Percentiles rank a stretch among this genome's conserved stretches.
Conservation (phyloP, 2,329 filamentous ascomycete species). For the Pseudogymnoascus sp. region DNA sequence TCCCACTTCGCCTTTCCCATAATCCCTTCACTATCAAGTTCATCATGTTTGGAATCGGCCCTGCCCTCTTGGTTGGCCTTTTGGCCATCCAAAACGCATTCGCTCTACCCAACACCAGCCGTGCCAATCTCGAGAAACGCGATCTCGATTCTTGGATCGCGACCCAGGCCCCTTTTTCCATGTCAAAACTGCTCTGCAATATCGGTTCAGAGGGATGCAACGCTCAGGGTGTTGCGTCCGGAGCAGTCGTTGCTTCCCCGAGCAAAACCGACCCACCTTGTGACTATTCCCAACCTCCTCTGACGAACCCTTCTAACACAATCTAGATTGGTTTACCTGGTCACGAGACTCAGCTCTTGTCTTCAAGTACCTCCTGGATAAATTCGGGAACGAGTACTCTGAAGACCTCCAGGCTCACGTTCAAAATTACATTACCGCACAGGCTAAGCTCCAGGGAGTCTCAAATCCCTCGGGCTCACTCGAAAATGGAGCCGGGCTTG, state of each 20-base stretch:
- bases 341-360: slow-evolving; percentile 64
- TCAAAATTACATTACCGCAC: slow-evolving; percentile 57
- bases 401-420: slow-evolving; percentile 42
- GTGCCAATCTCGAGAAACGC: slow-evolving; percentile 35
- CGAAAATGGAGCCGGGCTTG: slow-evolving; percentile 43
- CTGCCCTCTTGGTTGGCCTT: slow-evolving; percentile 42
- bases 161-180: slow-evolving; percentile 42
- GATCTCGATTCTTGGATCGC: slow-evolving; percentile 45
- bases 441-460: slow-evolving; percentile 48
- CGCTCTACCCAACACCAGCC: slow-evolving; percentile 35
- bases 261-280: slow-evolving; percentile 46
- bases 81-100: slow-evolving; percentile 44
- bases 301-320: slow-evolving; percentile 15
- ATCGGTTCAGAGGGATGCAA: slow-evolving; percentile 48
- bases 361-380: slow-evolving; percentile 60
- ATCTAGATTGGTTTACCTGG: slow-evolving; percentile 70
- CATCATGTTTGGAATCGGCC: slow-evolving; percentile 44
- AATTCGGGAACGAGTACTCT: slow-evolving; percentile 48
- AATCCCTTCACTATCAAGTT: slow-evolving; percentile 22
- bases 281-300: slow-evolving; percentile 30
- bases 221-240: slow-evolving; percentile 38
- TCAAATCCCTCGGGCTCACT: slow-evolving; percentile 46
- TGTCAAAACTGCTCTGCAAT: slow-evolving; percentile 47
- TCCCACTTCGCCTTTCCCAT: slow-evolving; percentile 14
- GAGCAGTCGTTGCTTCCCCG: slow-evolving; percentile 49